Conservation (phyloP, 345 rosid species). For the Jatropha curcas region DNA sequence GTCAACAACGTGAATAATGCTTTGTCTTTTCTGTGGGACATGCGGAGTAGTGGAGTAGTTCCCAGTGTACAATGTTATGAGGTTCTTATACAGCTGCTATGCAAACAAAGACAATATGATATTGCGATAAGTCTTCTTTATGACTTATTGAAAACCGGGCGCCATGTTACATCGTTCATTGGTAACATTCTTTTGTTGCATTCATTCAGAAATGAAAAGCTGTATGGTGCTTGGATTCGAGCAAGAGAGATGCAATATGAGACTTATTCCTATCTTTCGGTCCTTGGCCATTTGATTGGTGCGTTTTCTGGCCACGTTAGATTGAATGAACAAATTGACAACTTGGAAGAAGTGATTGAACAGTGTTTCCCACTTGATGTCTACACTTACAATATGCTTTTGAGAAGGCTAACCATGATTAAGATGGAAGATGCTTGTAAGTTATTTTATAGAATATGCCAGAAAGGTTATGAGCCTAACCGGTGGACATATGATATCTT, state of each 20-base stretch:
- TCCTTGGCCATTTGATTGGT: constrained; percentile 66
- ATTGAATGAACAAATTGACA: constrained; percentile 33
- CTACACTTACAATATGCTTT: constrained; percentile 62
- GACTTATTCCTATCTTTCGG: constrained; percentile 36
- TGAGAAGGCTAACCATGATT: constrained; percentile 43
- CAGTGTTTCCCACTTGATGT: constrained; percentile 59
- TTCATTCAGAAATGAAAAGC: constrained; percentile 43
- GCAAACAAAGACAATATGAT: constrained; percentile 38
- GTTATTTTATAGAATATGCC: constrained; percentile 42
- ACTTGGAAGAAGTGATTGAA: constrained; percentile 51
- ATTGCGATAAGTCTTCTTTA: constrained; percentile 48
- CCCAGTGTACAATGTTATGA: constrained; percentile 68
- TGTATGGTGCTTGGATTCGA: constrained; percentile 62
- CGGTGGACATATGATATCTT: constrained; percentile 53
- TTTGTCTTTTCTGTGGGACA: constrained; percentile 40
- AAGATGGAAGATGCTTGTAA: constrained; percentile 45
- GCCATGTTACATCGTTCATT: constrained; percentile 54
- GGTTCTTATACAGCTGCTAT: constrained; percentile 45
- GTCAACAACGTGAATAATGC: constrained; percentile 50
- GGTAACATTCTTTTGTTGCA: constrained; percentile 72
- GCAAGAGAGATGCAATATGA: constrained; percentile 39
- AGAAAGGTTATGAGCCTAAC: constrained; percentile 66
- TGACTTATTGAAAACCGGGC: constrained; percentile 52
- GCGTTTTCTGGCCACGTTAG: constrained; percentile 48
- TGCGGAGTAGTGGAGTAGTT: constrained; percentile 41